These are phyloP conservation scores for Picea glauca DNA, from an alignment of 75 land plant genomes.

Conservation along the genomic window DNA sequence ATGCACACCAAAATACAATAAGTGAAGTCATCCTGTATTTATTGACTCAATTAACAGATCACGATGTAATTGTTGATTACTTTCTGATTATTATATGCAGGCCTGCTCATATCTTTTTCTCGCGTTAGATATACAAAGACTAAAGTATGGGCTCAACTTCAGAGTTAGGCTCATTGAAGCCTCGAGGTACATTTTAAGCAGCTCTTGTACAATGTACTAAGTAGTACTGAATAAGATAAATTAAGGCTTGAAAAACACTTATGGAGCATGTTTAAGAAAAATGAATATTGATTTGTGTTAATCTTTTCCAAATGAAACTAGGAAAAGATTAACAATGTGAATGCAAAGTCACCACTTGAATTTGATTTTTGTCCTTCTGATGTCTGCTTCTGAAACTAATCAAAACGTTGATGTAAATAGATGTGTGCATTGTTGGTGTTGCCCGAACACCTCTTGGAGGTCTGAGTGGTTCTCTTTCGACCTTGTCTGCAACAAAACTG, in stretches of 20 bases:
- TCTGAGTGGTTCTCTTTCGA: slow-evolving; percentile 77
- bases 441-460: slow-evolving; percentile 94
- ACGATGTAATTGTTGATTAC: not conserved
- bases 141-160: not conserved
- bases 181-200: not conserved
- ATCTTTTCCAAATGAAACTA: no score
- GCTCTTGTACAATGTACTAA: not conserved
- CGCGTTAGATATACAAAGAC: not conserved
- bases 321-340: no score
- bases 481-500: slow-evolving; percentile 78
- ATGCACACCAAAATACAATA: not conserved
- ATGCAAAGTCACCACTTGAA: no score
- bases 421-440: slow-evolving; percentile 97
- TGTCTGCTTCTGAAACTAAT: not conserved
- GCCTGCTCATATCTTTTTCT: not conserved
- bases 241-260: no score
- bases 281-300: no score
- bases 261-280: no score
- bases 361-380: not conserved
- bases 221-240: not conserved
- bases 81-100: not conserved
- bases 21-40: not conserved
- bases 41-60: not conserved
- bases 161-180: slow-evolving; percentile 8
- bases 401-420: slow-evolving; percentile 24